Evolutionary conservation across 2,329 filamentous ascomycete species (phyloP).

Genomic region (Tolypocladium guangdongense): DNA sequence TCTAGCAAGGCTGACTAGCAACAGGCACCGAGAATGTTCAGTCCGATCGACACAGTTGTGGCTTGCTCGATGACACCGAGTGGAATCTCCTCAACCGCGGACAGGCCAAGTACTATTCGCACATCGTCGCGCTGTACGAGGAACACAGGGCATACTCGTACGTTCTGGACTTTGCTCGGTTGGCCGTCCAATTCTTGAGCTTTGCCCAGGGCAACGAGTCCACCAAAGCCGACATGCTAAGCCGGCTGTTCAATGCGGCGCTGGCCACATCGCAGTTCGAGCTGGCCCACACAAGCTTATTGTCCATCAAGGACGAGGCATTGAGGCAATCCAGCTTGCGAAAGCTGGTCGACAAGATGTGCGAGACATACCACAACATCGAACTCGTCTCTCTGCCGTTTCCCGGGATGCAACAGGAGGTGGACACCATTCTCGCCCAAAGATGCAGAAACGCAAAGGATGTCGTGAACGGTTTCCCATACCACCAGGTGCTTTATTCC

Average conservation of each 20-base stretch:
- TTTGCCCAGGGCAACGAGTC: conserved; percentile 17
- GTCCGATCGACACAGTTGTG: conserved; percentile 44
- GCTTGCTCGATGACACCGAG: conserved; percentile 67
- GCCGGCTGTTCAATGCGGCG: conserved; percentile 73
- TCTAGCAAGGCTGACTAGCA: background rate
- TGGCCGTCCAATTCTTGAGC: conserved; percentile 56
- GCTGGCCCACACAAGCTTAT: conserved; percentile 68
- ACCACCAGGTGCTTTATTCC: conserved; percentile 82
- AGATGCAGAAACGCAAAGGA: conserved; percentile 61
- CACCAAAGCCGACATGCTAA: conserved; percentile 61
- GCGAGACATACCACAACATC: conserved; percentile 51
- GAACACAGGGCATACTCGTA: conserved; percentile 64
- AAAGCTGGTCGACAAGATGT: conserved; percentile 59
- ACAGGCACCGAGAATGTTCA: conserved; percentile 35
- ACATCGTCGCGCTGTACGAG: conserved; percentile 76
- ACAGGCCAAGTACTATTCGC: conserved; percentile 73
- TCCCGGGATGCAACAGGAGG: conserved; percentile 61
- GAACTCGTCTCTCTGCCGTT: conserved; percentile 70
- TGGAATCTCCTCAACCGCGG: conserved; percentile 60
- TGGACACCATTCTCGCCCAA: conserved; percentile 67
- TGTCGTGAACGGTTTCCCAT: conserved; percentile 59
- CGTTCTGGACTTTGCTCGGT: conserved; percentile 71
- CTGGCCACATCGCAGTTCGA: conserved; percentile 71
- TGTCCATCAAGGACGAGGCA: conserved; percentile 59
- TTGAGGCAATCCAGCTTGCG: conserved; percentile 63